Conservation (phyloP, 192 early-diverging fungal genomes). For the Coemansia aciculifera region DNA sequence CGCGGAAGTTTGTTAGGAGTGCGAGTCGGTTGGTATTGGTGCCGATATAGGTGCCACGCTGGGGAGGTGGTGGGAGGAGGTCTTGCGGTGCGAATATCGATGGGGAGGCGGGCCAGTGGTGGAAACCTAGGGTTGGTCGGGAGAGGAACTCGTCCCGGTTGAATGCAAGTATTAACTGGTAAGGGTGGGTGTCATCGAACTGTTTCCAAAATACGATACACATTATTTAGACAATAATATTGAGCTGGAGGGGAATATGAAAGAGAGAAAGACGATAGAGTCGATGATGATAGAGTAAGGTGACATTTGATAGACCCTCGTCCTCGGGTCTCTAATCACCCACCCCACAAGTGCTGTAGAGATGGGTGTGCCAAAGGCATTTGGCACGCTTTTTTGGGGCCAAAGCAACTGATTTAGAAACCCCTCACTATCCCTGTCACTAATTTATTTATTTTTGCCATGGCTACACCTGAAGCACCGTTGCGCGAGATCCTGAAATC, state of each 20-base stretch:
- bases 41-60: slow-evolving; percentile 46
- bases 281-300: too few species aligned
- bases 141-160: slow-evolving; percentile 49
- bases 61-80: slow-evolving; percentile 18
- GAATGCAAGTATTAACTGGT: slow-evolving; percentile 33
- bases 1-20: slow-evolving; percentile 44
- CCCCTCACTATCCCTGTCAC: not conserved
- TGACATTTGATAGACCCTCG: too few species aligned
- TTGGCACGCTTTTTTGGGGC: not conserved
- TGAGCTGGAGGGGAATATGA: not conserved
- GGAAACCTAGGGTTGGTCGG: slow-evolving; percentile 38
- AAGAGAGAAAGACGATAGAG: not conserved
- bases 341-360: too few species aligned
- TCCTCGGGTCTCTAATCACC: too few species aligned
- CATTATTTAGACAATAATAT: slow-evolving; percentile 12
- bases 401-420: not conserved
- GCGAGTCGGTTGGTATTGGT: slow-evolving; percentile 23
- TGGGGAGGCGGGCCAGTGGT: slow-evolving; percentile 24
- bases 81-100: slow-evolving; percentile 42
- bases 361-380: too few species aligned
- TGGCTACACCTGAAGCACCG: slow-evolving; percentile 52
- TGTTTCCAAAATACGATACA: slow-evolving; percentile 39
- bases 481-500: slow-evolving; percentile 48
- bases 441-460: not conserved
- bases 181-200: not conserved